These are phyloP conservation scores for Saccharomycopsis sp. DNA, from an alignment of 805 yeast species.

Conservation along the genomic window DNA sequence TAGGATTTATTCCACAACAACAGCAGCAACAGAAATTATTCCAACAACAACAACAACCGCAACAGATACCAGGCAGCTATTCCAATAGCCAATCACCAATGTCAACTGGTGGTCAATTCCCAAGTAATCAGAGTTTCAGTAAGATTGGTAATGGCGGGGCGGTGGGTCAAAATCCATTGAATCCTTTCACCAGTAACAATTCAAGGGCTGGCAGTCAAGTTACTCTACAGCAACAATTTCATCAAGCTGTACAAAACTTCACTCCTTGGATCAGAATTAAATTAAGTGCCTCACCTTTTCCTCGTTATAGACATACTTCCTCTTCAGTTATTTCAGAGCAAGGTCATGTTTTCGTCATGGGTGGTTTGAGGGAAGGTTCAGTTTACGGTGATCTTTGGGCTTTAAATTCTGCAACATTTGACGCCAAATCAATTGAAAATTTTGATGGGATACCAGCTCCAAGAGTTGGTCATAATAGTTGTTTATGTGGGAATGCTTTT, in stretches of 20 bases:
- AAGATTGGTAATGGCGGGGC: not conserved
- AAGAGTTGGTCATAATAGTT: conserved; percentile 91
- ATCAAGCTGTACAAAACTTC: conserved; percentile 23
- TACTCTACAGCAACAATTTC: conserved; percentile 19
- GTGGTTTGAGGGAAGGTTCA: conserved; percentile 87
- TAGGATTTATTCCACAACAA: conserved; percentile 27
- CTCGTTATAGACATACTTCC: conserved; percentile 89
- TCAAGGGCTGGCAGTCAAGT: conserved; percentile 3
- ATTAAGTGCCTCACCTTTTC: conserved; percentile 75
- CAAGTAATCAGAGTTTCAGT: not conserved
- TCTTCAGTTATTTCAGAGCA: conserved; percentile 70
- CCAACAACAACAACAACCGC: conserved; percentile 25
- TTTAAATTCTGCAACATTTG: conserved; percentile 31
- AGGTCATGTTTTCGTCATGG: conserved; percentile 82
- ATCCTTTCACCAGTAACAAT: conserved; percentile 29
- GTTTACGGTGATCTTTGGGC: conserved; percentile 95
- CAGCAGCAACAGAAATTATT: conserved; percentile 19
- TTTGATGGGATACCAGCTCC: conserved; percentile 85
- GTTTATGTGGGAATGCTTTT: conserved; percentile 89
- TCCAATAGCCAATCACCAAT: conserved; percentile 22
- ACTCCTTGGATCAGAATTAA: conserved; percentile 67
- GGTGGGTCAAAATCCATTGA: conserved; percentile 14
- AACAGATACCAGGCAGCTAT: not conserved
- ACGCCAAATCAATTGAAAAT: conserved; percentile 54
- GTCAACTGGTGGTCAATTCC: not conserved